Base-by-base conservation (phyloP, 1,284 basidiomycete genomes). In the Melampsora americana region DNA sequence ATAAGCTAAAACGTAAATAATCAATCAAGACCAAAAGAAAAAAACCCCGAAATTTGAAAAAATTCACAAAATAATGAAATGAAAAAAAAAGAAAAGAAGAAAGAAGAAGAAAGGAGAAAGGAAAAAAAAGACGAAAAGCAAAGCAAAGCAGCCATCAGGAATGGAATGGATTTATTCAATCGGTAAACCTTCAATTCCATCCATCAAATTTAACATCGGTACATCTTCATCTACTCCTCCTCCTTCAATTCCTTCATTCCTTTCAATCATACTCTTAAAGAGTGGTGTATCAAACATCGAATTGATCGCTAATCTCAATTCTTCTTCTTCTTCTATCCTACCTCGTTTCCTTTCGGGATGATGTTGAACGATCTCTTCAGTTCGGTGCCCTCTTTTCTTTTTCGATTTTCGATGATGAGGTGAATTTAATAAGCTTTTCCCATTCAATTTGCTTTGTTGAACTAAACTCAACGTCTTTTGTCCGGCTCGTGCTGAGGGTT, bases 201-300 rank as follows among this genome's bases (percentile, higher is more conserved):
- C 64, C 64, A 66, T 66, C 39, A 66, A 66, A 44, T 66, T 44
- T 66, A 66, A 44, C n/a, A 66, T 66, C 23, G 64, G 64, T 39
- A 44, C 64, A 35, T 53, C 50, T 53, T 20, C 5, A 20, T 53
- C 20, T n/a, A n/a, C n/a, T 20, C 50, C 23, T 3, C 5, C 23
- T 5, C 50, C 50, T 5, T 16, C 32, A 28, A 18, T 28, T 32
- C 23, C 28, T 32, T 26, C 18, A 23, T n/a, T 62, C 28, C 18
- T 26, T 26, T 62, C 60, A n/a, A 53, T 53, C 9, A 62, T n/a
- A 35, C 60, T 62, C 23, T 62, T 62, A 18, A 62, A 62, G 6
- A 62, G 30, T 28, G 60, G 60, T 26, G 60, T 62, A 62, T 62
- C 60, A 32, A 62, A 62, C 18, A 26, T 26, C 26, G 16, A 6